These are phyloP conservation scores for Eucommia ulmoides DNA, from an alignment of 257 asterid genomes.

Conservation along the genomic window DNA sequence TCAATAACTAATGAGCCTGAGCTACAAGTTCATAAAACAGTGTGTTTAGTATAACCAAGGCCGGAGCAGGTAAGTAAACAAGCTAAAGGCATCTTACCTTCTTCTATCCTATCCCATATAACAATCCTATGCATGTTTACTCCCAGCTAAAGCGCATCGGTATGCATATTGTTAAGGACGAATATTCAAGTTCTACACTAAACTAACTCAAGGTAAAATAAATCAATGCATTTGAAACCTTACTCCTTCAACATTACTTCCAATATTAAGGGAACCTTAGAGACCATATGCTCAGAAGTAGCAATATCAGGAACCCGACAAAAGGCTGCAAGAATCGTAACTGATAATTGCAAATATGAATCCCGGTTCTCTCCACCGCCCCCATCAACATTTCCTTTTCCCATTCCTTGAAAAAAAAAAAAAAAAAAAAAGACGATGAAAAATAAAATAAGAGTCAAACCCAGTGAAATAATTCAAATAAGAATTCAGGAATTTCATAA, in stretches of 20 bases:
- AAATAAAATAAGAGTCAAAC: no score
- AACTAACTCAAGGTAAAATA: no score
- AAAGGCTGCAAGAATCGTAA: slow-evolving; percentile 56
- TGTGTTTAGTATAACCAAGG: no score
- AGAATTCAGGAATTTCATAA: background rate
- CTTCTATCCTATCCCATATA: no score
- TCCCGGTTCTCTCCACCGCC: slow-evolving; percentile 26
- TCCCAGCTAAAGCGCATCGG: no score
- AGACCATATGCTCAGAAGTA: slow-evolving; percentile 46
- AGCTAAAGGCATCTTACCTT: no score
- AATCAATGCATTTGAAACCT: slow-evolving; percentile 10
- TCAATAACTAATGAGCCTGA: slow-evolving; percentile 33
- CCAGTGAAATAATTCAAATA: background rate
- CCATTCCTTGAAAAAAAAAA: slow-evolving; percentile 35
- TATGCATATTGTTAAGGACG: no score
- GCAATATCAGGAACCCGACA: slow-evolving; percentile 69
- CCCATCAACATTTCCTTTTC: slow-evolving; percentile 27
- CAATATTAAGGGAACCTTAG: slow-evolving; percentile 41
- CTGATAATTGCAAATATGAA: slow-evolving; percentile 62
- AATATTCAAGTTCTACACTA: no score
- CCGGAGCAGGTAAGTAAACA: no score
- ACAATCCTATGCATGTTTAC: no score
- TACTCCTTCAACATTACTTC: slow-evolving; percentile 43
- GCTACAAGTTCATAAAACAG: slow-evolving; percentile 42
- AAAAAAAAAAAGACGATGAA: no score